Conservation (phyloP, 768 basidiomycete species). For the Psilocybe cubensis region DNA sequence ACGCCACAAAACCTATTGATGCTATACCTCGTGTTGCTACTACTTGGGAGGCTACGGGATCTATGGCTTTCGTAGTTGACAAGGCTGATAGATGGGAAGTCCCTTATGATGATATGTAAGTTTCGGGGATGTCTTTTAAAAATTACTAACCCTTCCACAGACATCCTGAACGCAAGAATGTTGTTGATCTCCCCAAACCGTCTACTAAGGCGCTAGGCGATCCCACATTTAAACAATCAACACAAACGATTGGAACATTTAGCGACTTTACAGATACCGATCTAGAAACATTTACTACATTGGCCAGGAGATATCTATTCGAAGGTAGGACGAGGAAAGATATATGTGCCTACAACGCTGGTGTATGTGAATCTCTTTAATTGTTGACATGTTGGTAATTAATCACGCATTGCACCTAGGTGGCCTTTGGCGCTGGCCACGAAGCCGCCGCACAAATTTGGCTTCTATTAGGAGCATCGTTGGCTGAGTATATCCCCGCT, state of each 20-base stretch:
- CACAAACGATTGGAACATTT: constrained; percentile 64
- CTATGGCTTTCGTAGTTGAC: constrained; percentile 70
- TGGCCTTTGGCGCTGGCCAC: constrained; percentile 63
- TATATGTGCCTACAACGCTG: constrained; percentile 65
- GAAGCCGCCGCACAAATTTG: constrained; percentile 65
- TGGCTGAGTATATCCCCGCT: constrained; percentile 52
- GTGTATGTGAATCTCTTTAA: constrained; percentile 33
- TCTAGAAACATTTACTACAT: constrained; percentile 50
- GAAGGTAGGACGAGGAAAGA: constrained; percentile 46
- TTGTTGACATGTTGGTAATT: not conserved
- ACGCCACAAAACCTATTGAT: constrained; percentile 66
- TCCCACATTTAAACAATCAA: constrained; percentile 45
- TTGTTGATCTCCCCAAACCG: constrained; percentile 34
- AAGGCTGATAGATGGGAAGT: constrained; percentile 57
- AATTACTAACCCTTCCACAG: constrained; percentile 24
- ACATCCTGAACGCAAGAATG: constrained; percentile 36
- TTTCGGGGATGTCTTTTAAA: constrained; percentile 5
- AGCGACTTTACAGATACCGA: constrained; percentile 41
- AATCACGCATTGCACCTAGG: constrained; percentile 33
- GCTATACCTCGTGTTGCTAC: constrained; percentile 63
- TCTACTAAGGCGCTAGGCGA: constrained; percentile 66
- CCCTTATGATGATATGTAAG: constrained; percentile 83
- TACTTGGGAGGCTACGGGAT: constrained; percentile 69
- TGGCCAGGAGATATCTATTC: constrained; percentile 69
- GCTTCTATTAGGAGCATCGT: constrained; percentile 62